phyloP scores from a whole-genome alignment of 108 stramenopile species.

The Skeletonema grethae region DNA sequence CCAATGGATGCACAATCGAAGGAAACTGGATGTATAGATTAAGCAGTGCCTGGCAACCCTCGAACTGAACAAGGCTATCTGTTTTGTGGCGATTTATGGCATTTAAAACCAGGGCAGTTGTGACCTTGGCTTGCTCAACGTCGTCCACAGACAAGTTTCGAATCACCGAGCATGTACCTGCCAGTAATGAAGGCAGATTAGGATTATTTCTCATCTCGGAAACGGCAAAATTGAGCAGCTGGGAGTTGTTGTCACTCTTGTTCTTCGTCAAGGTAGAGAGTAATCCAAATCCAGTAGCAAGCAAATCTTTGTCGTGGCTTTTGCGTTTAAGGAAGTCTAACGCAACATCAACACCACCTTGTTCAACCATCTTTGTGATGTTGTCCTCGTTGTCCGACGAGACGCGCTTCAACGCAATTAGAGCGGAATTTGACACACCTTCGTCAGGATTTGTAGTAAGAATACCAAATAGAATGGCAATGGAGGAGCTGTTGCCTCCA shows the following conservation, averaged over 20 bases:
- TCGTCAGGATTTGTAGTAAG: not conserved
- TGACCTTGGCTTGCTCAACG: conserved; percentile 23
- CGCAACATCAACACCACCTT: conserved; percentile 7
- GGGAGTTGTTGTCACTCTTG: conserved; percentile 7
- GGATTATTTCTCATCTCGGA: conserved; percentile 11
- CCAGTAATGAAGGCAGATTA: conserved; percentile 2
- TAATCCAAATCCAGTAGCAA: conserved; percentile 11
- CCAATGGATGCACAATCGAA: conserved; percentile 7
- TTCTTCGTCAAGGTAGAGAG: conserved; percentile 4
- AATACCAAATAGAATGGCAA: not conserved
- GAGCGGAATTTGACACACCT: conserved; percentile 4
- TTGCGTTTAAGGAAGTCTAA: not conserved
- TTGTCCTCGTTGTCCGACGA: conserved; percentile 1
- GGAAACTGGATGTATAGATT: conserved; percentile 15
- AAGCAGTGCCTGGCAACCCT: conserved; percentile 37
- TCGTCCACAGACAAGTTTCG: conserved; percentile 21
- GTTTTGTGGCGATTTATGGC: conserved; percentile 33
- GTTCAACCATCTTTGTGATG: not conserved
- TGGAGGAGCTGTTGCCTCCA: conserved; percentile 10
- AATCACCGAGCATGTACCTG: conserved; percentile 20
- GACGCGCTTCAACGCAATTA: conserved; percentile 14
- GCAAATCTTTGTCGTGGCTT: conserved; percentile 1
- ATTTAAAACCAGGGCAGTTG: conserved; percentile 15
- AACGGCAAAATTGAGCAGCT: not conserved
- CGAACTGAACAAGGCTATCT: conserved; percentile 26